Evolutionary conservation across 169 alveolate genomes (phyloP), one percentile per base, ranked within the genome.

Genomic region (Plasmodium relictum): DNA sequence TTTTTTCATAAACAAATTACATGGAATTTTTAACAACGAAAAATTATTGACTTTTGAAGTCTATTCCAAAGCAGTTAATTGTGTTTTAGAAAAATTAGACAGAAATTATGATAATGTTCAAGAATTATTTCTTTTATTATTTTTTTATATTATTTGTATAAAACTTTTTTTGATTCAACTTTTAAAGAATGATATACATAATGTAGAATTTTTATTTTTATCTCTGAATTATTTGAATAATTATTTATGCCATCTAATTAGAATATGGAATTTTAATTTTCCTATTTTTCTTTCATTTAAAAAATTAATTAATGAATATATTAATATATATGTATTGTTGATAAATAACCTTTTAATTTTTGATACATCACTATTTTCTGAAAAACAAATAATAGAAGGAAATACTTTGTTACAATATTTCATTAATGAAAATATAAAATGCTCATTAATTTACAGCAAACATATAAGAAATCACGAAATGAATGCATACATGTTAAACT

Each of bases 51-150:
- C 74, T 12, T 48, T 37, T 6, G 56, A 66, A 24, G 14, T 66
- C 1, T 66, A 16, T 48, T 37, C 74, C 12, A 18, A 0, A 6
- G 31, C 74, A 3, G 58, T 66, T 9, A 66, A 22, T 22, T 37
- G 8, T 39, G 31, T 66, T 48, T 66, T 66, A 48, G 61, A 66
- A 48, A 42, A 66, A 31, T 16, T 66, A 48, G 74, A 66, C 37
- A 26, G 31, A 16, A 66, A 48, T 18, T 42, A 48, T 66, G 74
- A 66, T 48, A 6, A 66, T 39, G 20, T 37, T 9, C 61, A 10
- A 12, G 74, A 66, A 18, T 66, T 66, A 66, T 66, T 42, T 48
- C 58, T 66, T 18, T 42, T 66, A 24, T 8, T 66, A 14, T 39
- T 66, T 42, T 66, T 66, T 37, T 66, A 18, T 18, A 66, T 66